Conservation (phyloP, 306 rosid species). For the Rosa multiflora region DNA sequence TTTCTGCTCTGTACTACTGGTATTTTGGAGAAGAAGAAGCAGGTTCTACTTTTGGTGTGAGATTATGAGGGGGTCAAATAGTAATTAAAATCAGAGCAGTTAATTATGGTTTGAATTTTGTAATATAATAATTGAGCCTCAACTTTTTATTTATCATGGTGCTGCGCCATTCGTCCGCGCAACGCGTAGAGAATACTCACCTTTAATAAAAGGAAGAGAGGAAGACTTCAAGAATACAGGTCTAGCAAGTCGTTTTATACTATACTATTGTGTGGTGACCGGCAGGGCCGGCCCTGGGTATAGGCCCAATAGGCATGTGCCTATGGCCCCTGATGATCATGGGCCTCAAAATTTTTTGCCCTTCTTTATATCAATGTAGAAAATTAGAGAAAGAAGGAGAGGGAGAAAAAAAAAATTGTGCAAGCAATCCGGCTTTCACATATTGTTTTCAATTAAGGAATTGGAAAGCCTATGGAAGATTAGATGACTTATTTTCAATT, state of each 20-base stretch:
- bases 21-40: slow-evolving; percentile 7
- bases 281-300: too few species aligned
- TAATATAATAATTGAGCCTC: not conserved
- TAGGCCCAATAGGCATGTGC: too few species aligned
- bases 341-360: too few species aligned
- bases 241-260: not conserved
- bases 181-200: not conserved
- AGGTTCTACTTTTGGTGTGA: not conserved
- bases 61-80: not conserved
- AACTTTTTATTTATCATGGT: not conserved
- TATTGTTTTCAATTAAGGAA: too few species aligned
- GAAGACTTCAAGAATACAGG: not conserved
- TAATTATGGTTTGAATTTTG: not conserved
- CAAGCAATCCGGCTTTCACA: too few species aligned
- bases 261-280: too few species aligned
- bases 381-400: too few species aligned
- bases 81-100: not conserved
- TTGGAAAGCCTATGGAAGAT: too few species aligned
- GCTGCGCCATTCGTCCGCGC: not conserved
- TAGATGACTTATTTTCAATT: too few species aligned
- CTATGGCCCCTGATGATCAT: too few species aligned
- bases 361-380: too few species aligned
- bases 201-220: not conserved
- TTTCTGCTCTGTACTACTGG: not conserved
- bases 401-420: too few species aligned